phyloP scores from a whole-genome alignment of 2,329 filamentous ascomycete species.

The Clonostachys sp. region DNA sequence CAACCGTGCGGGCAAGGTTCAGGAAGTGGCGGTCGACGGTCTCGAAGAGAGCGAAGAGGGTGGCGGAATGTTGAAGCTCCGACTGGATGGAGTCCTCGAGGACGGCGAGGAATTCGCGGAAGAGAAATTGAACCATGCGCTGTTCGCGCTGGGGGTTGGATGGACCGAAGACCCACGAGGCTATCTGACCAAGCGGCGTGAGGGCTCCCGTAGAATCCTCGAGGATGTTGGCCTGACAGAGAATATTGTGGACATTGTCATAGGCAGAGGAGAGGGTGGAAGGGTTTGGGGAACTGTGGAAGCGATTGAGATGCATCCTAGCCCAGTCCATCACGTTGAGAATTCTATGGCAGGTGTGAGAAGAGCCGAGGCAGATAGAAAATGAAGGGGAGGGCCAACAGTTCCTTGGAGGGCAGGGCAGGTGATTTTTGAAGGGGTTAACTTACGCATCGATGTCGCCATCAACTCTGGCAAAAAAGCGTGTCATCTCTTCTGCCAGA shows the following conservation, averaged over 20 bases:
- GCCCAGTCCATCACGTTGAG: conserved; percentile 97
- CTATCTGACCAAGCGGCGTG: conserved; percentile 63
- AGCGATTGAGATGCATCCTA: conserved; percentile 71
- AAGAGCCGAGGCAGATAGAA: not conserved
- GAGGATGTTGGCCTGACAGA: conserved; percentile 60
- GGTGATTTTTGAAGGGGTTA: not conserved
- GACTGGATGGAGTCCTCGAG: conserved; percentile 85
- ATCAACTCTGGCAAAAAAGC: conserved; percentile 91
- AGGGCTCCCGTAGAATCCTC: conserved; percentile 51
- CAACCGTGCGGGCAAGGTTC: conserved; percentile 79
- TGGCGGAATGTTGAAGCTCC: conserved; percentile 75
- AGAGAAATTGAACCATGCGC: conserved; percentile 77
- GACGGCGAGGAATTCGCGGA: conserved; percentile 75
- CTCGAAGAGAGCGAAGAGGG: conserved; percentile 86
- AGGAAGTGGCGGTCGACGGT: conserved; percentile 86
- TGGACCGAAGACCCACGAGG: conserved; percentile 72
- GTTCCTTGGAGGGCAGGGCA: conserved; percentile 1
- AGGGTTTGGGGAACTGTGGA: conserved; percentile 57
- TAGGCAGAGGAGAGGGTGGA: conserved; percentile 62
- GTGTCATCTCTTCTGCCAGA: conserved; percentile 78
- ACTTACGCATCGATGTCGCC: conserved; percentile 80
- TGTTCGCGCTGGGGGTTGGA: conserved; percentile 78
- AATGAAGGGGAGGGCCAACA: not conserved
- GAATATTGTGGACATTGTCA: conserved; percentile 76
- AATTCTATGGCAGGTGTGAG: conserved; percentile 50